Conservation (phyloP, 2,329 filamentous ascomycete species). For the Aspergillus pseudonomiae region DNA sequence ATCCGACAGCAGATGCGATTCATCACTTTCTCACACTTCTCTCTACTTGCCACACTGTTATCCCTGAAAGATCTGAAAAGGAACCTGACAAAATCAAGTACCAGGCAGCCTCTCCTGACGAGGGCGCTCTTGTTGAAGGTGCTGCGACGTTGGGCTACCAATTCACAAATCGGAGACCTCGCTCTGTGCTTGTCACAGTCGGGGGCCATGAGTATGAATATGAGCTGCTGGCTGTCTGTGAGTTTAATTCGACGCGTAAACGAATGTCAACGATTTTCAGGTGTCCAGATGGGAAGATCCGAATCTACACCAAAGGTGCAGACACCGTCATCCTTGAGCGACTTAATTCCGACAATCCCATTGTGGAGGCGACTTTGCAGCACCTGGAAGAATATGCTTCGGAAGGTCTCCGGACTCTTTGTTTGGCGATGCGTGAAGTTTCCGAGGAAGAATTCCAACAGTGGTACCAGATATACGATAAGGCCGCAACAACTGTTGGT, state of each 20-base stretch:
- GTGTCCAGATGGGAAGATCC: constrained; percentile 91
- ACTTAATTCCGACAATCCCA: constrained; percentile 77
- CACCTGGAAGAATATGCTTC: constrained; percentile 99
- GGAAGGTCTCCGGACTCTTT: constrained; percentile 91
- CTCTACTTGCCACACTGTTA: constrained; percentile 93
- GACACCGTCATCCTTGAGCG: constrained; percentile 97
- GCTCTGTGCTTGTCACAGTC: constrained; percentile 80
- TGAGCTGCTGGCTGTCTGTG: constrained; percentile 92
- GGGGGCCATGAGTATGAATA: constrained; percentile 76
- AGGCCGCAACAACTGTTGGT: constrained; percentile 83
- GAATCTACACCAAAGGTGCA: constrained; percentile 93
- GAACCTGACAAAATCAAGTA: constrained; percentile 87
- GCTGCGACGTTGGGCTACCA: constrained; percentile 83
- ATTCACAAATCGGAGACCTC: constrained; percentile 88
- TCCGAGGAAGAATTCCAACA: constrained; percentile 85
- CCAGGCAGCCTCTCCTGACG: constrained; percentile 94
- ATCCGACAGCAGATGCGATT: constrained; percentile 63
- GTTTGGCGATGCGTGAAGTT: constrained; percentile 90
- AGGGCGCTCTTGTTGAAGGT: constrained; percentile 94
- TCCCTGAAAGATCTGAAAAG: constrained; percentile 82
- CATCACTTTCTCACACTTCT: constrained; percentile 87
- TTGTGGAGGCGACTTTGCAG: constrained; percentile 84
- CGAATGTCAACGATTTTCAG: constrained; percentile 97
- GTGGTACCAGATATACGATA: constrained; percentile 85
- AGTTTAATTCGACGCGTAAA: constrained; percentile 98